A percentile compares a stretch with the other conserved stretches of the same genome.
Conservation (phyloP, 2,329 filamentous ascomycete genomes). For the Clarireedia monteithiana region DNA sequence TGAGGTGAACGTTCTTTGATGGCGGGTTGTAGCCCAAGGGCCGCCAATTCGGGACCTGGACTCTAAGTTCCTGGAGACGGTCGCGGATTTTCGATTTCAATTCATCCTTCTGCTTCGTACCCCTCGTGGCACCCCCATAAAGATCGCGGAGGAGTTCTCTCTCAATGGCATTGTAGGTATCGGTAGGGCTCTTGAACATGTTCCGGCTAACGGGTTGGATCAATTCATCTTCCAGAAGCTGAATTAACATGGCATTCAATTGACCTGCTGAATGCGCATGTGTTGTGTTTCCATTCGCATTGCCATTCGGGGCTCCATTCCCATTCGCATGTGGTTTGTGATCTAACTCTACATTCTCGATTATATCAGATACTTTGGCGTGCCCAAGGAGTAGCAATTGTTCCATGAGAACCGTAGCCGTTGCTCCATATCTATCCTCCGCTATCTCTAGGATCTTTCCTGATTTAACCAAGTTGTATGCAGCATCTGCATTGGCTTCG, state of each 20-base stretch:
- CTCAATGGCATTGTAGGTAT: constrained; percentile 53
- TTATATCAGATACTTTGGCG: constrained; percentile 61
- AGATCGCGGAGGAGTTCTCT: constrained; percentile 49
- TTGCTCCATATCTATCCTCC: constrained; percentile 64
- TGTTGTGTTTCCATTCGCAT: constrained; percentile 8
- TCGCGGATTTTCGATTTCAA: constrained; percentile 49
- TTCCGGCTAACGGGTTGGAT: constrained; percentile 53
- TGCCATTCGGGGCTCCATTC: constrained; percentile 23
- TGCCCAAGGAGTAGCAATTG: constrained; percentile 72
- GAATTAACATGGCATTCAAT: constrained; percentile 34
- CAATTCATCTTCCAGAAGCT: constrained; percentile 55
- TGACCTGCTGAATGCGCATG: constrained; percentile 30
- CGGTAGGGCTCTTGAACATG: constrained; percentile 54
- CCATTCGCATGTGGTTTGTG: constrained; percentile 25
- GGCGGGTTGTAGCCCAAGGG: constrained; percentile 1
- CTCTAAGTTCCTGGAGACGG: constrained; percentile 44
- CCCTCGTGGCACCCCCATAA: constrained; percentile 47
- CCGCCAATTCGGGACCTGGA: constrained; percentile 31
- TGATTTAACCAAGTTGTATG: constrained; percentile 74
- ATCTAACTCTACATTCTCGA: constrained; percentile 47
- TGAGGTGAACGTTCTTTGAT: constrained; percentile 18
- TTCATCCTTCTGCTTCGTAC: constrained; percentile 58
- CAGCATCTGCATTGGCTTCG: constrained; percentile 71
- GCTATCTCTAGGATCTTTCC: constrained; percentile 76
- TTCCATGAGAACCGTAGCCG: constrained; percentile 66